These are phyloP conservation scores for Selaginella moellendorffii DNA, from an alignment of 75 land plant genomes.

Conservation along the genomic window DNA sequence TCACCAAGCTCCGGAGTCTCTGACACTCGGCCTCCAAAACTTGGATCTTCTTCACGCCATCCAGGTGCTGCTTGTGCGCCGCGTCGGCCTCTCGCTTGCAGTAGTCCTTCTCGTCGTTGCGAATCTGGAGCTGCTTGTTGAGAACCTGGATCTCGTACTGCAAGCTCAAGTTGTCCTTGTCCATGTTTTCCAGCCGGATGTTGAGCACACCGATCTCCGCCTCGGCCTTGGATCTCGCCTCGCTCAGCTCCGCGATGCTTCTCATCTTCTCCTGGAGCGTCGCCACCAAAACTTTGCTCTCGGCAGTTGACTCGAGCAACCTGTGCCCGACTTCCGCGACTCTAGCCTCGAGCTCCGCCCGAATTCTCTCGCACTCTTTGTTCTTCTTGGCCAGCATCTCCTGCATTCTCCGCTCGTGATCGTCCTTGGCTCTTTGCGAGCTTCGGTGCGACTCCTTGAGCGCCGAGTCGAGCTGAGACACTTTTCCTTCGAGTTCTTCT, in stretches of 20 bases:
- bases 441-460: not conserved
- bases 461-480: not conserved
- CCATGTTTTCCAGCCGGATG: not conserved
- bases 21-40: not conserved
- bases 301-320: conserved; percentile 1
- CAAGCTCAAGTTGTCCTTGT: conserved; percentile 2
- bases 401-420: not conserved
- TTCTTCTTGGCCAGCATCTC: not conserved
- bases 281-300: not conserved
- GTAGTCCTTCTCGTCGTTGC: conserved; percentile 1
- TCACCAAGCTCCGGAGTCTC: not conserved
- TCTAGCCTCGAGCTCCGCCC: not conserved
- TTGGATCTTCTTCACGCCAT: not conserved
- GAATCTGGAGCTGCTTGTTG: not conserved
- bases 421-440: not conserved
- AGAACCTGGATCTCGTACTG: conserved; percentile 6
- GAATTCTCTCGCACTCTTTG: not conserved
- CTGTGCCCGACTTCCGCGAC: conserved; percentile 2
- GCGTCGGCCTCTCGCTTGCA: not conserved
- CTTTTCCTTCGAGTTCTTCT: not conserved
- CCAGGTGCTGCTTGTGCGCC: not conserved
- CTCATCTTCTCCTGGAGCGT: not conserved
- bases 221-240: conserved; percentile 19
- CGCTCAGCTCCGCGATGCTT: not conserved
- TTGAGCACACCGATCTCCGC: conserved; percentile 23